Evolutionary conservation across 192 early-diverging fungal genomes (phyloP), one percentile per base, ranked within the genome.

Genomic region (Entomortierella beljakovae): DNA sequence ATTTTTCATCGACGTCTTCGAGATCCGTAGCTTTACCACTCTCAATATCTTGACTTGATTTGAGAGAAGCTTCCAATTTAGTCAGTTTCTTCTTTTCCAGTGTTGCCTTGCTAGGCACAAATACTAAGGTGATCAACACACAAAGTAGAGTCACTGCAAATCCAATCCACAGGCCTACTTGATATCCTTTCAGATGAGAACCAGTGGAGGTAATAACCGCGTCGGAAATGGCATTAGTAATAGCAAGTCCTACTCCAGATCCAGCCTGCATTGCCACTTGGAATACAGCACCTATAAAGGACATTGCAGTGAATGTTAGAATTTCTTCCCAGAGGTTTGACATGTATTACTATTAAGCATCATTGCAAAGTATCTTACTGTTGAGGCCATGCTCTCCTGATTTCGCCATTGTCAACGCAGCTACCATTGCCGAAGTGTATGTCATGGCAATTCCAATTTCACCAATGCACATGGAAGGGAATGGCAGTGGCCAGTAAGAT

Each of bases 351-450:
- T 23, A 53, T 53, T 23, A 9, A 57, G 33, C 26, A 29, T 25
- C 10, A 22, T 13, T 13, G 18, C 3, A 7, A 0, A 10, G 25
- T 31, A 11, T 70, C 75, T 54, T 79, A 79, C 75, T 79, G 62
- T 79, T 79, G 15, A 79, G 66, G 2, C 75, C 75, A 37, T 79
- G 75, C 25, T 79, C 75, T 7, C 62, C 75, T 42, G 75, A 69
- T n/a, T 82, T 77, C 31, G 69, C 68, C 59, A 71, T 71, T 0
- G 81, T 76, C 16, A 77, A 56, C 1, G 73, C 58, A 2, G 69
- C 65, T 16, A 82, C 75, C 74, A 82, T 82, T 18, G 81, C 81
- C 1, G 73, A 75, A 33, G 75, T 70, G 48, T 82, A 82, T 9
- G 70, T 68, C 61, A 82, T 59, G 15, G 81, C 73, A 55, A 82